phyloP scores from a whole-genome alignment of 371 early-diverging fungal genomes.

The Mortierella sp. region DNA sequence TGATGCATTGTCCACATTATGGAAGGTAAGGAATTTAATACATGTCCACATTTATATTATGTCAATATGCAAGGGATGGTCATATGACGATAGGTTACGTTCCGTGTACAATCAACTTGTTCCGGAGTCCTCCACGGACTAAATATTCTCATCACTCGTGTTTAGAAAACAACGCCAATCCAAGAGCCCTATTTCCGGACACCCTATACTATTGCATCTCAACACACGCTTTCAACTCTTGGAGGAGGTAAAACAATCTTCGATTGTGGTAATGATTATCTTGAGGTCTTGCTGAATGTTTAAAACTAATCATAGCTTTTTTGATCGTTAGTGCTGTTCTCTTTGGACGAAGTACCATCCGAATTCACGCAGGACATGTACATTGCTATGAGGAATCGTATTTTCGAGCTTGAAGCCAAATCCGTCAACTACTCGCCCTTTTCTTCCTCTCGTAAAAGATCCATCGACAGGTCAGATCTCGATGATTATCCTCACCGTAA shows the following conservation, averaged over 20 bases:
- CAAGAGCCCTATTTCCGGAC: slow-evolving; percentile 56
- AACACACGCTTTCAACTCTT: slow-evolving; percentile 54
- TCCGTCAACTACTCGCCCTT: slow-evolving; percentile 50
- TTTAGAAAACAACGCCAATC: slow-evolving; percentile 54
- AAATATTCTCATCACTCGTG: neutral
- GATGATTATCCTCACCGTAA: slow-evolving; percentile 28
- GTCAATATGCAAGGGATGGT: neutral
- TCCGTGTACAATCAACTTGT: neutral
- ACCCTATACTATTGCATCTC: slow-evolving; percentile 49
- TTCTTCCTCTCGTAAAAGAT: slow-evolving; percentile 40
- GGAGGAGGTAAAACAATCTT: slow-evolving; percentile 34
- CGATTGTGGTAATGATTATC: neutral
- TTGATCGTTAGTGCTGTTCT: slow-evolving; percentile 34
- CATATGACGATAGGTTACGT: neutral
- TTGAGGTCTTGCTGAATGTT: neutral
- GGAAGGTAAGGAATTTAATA: slow-evolving; percentile 36
- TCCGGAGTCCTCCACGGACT: slow-evolving; percentile 3
- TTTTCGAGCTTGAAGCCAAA: slow-evolving; percentile 54
- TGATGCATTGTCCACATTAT: slow-evolving; percentile 45
- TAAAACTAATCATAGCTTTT: neutral
- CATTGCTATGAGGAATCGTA: slow-evolving; percentile 56
- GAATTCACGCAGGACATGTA: slow-evolving; percentile 55
- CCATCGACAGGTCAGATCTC: slow-evolving; percentile 27
- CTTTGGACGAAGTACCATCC: slow-evolving; percentile 47
- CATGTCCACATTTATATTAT: neutral